phyloP scores from a whole-genome alignment of 352 stramenopile species.

The Globisporangium iwayamae region DNA sequence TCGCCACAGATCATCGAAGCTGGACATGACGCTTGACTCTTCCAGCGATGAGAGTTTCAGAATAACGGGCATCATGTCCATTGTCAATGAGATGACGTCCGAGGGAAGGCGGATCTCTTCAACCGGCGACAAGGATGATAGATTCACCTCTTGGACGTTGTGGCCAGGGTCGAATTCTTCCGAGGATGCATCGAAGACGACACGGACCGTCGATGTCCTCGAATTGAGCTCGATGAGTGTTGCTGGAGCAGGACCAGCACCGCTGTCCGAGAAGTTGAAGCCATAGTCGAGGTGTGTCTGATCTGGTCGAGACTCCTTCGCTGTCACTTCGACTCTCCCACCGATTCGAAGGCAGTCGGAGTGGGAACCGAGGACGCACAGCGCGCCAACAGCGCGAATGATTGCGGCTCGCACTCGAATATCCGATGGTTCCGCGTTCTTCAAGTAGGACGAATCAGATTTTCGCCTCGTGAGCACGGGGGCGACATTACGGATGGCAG shows the following conservation, averaged over 20 bases:
- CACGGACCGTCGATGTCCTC: slow-evolving; percentile 57
- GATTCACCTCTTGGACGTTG: slow-evolving; percentile 80
- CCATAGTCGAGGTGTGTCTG: slow-evolving; percentile 43
- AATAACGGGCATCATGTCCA: slow-evolving; percentile 84
- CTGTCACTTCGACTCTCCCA: slow-evolving; percentile 64
- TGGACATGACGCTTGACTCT: slow-evolving; percentile 53
- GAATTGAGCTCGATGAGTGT: slow-evolving; percentile 78
- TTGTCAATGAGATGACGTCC: slow-evolving; percentile 39
- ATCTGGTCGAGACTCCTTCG: slow-evolving; percentile 31
- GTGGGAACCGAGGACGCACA: slow-evolving; percentile 82
- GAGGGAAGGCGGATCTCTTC: slow-evolving; percentile 76
- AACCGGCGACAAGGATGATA: slow-evolving; percentile 60
- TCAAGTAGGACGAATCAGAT: slow-evolving; percentile 13
- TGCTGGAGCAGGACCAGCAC: slow-evolving; percentile 41
- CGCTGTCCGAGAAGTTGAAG: slow-evolving; percentile 39
- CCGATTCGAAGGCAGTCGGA: slow-evolving; percentile 82
- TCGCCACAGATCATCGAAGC: slow-evolving; percentile 77
- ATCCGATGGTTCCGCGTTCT: slow-evolving; percentile 33
- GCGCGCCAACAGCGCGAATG: slow-evolving; percentile 70
- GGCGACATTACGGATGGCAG: slow-evolving; percentile 69
- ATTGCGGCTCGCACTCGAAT: slow-evolving; percentile 71
- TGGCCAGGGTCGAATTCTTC: slow-evolving; percentile 72
- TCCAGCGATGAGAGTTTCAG: slow-evolving; percentile 76
- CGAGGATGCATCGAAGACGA: slow-evolving; percentile 71
- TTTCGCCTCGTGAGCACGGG: slow-evolving; percentile 53